Evolutionary conservation across 2,329 filamentous ascomycete genomes (phyloP), one percentile per base, ranked within the genome.

Genomic region (Colletotrichum sp.): DNA sequence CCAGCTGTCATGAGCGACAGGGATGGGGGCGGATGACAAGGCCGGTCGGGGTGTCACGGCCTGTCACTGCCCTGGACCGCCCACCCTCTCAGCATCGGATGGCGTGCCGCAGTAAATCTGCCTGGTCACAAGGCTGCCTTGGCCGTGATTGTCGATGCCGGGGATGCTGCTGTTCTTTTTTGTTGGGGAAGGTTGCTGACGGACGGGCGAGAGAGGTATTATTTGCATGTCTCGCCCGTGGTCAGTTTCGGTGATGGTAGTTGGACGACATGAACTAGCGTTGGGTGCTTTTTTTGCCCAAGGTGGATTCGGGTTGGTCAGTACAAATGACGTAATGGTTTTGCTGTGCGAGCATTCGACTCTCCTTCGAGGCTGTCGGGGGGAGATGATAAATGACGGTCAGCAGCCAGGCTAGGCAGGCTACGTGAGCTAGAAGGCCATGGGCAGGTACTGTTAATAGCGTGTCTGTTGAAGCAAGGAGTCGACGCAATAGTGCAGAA

Each of bases 41-140:
- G 59, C 39, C 44, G 32, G 30, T 59, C 36, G 28, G 69, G 69
- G 57, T 69, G 34, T 36, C 64, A 68, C n/a, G 59, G 59, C 74
- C 74, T 76, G 74, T 76, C 64, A 72, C 30, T 57, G 65, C 65
- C 28, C 74, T 74, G 70, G 62, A 49, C 74, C 57, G 59, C 74
- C 64, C 70, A 74, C 74, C 74, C 74, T 69, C 70, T 36, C 24
- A 52, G 64, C 34, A 73, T 73, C 70, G 74, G 70, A 76, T 60
- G 74, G 74, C 74, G 57, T 76, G 74, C 74, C 74, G 74, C 64
- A 73, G 57, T 18, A 65, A 76, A 13, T 69, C 74, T 76, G 74
- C 70, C 74, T 76, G 70, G 65, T 76, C 74, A 76, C 74, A 69
- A 69, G 74, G 74, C 74, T 76, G 73, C 70, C 70, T 64, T 73